Base-by-base conservation (phyloP, 257 asterid species). In the Eustoma russellianum region DNA sequence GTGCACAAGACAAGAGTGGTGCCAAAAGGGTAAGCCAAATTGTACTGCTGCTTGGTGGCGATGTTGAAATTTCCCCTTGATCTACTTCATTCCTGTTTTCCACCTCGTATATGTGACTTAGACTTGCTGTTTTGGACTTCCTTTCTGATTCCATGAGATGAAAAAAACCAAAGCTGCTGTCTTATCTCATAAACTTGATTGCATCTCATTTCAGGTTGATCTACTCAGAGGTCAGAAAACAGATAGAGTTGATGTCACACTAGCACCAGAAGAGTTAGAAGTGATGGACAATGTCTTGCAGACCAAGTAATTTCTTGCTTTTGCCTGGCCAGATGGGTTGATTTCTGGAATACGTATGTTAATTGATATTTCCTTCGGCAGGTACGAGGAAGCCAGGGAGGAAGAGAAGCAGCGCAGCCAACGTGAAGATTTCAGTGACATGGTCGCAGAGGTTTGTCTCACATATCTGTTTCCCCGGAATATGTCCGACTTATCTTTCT, bases 311-410 rank as follows among this genome's bases (percentile, higher is more conserved):
- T 83, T 73, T 60, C 15, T n/a, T 16, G 16, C 18, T 16, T n/a
- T 55, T 48, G 17, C 24, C 9, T 56, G 30, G 6, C 52, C 10
- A 7, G 33, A 33, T 15, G 6, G 33, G 10, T 12, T 58, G 51
- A 52, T 49, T 45, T 0, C 17, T 9, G 48, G 40, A 1, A 10
- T 30, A 50, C 44, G 52, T 33, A 6, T 53, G 18, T 43, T 12
- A 18, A 33, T 51, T 60, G 35, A 16, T 55, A 8, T 1, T 38
- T 38, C 12, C 12, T 38, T 38, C 9, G 9, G 46, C 74, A 86
- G 98, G 74, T 86, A 91, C 5, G 95, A 82, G 75, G 97, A 91
- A 76, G 98, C 95, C 48, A 80, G 98, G 74, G 98, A 91, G 69
- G 97, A 91, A 78, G 98, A 84, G 72, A 87, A 91, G 57, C 55